A percentile compares a stretch with the other conserved stretches of the same genome.
Evolutionary conservation across 495 filamentous ascomycete species (phyloP).

Genomic region (Aspergillus steynii): DNA sequence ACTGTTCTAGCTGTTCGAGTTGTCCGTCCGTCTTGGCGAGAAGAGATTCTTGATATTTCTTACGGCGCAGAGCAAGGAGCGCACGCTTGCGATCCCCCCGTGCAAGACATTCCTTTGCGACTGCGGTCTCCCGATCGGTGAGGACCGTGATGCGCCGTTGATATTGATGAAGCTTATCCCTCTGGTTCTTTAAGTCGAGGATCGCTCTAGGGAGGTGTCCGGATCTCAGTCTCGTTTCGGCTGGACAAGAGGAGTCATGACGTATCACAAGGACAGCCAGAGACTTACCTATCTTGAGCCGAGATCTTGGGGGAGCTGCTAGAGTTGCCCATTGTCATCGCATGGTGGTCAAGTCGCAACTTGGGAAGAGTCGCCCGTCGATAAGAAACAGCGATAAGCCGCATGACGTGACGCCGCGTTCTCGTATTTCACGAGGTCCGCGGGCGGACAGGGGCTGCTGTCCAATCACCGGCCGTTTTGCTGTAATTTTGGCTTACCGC

Average conservation of each 20-base stretch:
- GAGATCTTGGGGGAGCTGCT: conserved; percentile 68
- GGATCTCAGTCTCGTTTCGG: background rate
- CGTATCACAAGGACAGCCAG: background rate
- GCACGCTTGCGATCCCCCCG: conserved; percentile 76
- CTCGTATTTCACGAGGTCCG: too few relatives aligned
- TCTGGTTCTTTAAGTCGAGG: conserved; percentile 94
- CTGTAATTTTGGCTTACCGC: background rate
- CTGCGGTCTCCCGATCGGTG: conserved; percentile 76
- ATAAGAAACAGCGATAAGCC: conserved; percentile 2
- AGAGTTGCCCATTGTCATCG: conserved; percentile 63
- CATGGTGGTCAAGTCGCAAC: conserved; percentile 24
- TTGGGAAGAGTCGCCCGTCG: background rate
- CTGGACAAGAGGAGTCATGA: background rate
- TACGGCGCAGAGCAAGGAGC: conserved; percentile 84
- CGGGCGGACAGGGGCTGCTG: too few relatives aligned
- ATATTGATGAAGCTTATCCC: conserved; percentile 94
- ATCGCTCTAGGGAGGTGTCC: conserved; percentile 64
- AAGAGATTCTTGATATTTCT: conserved; percentile 95
- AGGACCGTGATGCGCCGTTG: conserved; percentile 83
- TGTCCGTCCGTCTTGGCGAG: conserved; percentile 88
- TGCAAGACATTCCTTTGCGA: conserved; percentile 78
- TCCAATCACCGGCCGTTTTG: too few relatives aligned
- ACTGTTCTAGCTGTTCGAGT: conserved; percentile 80
- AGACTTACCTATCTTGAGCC: conserved; percentile 64
- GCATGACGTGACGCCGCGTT: background rate